Conservation (phyloP, 129 eudicot species). For the Deinandra increscens region DNA sequence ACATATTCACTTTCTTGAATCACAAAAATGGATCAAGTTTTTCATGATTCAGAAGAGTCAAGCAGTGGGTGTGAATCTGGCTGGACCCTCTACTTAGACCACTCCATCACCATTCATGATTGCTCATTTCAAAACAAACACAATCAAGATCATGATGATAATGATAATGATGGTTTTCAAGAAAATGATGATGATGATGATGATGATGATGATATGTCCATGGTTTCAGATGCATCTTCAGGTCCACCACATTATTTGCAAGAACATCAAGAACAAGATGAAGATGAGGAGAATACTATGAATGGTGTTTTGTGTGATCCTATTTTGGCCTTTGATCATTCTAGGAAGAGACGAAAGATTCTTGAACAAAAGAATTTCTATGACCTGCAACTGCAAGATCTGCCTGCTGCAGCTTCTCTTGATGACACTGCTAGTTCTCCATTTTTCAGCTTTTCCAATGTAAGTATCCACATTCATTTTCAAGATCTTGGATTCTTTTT, state of each 20-base stretch:
- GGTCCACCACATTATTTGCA: constrained; percentile 75
- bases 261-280: constrained; percentile 37
- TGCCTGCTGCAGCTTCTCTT: constrained; percentile 40
- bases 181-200: constrained; percentile 27
- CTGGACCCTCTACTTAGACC: constrained; percentile 76
- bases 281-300: constrained; percentile 15
- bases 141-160: not conserved
- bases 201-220: constrained; percentile 69
- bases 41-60: constrained; percentile 49
- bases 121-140: too few relatives aligned
- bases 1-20: not conserved
- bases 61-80: constrained; percentile 88
- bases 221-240: constrained; percentile 91
- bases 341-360: constrained; percentile 18
- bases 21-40: constrained; percentile 36
- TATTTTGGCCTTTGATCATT: not conserved
- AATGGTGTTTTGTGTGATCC: constrained; percentile 20
- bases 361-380: constrained; percentile 24
- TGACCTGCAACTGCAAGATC: constrained; percentile 39
- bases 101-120: constrained; percentile 41
- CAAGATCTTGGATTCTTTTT: constrained; percentile 5
- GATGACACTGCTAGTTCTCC: constrained; percentile 95
- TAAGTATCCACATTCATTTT: constrained; percentile 35
- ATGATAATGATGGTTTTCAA: not conserved
- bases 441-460: constrained; percentile 41